These are phyloP conservation scores for Beauveria australis DNA, from an alignment of 2,329 filamentous ascomycete species.

Conservation along the genomic window DNA sequence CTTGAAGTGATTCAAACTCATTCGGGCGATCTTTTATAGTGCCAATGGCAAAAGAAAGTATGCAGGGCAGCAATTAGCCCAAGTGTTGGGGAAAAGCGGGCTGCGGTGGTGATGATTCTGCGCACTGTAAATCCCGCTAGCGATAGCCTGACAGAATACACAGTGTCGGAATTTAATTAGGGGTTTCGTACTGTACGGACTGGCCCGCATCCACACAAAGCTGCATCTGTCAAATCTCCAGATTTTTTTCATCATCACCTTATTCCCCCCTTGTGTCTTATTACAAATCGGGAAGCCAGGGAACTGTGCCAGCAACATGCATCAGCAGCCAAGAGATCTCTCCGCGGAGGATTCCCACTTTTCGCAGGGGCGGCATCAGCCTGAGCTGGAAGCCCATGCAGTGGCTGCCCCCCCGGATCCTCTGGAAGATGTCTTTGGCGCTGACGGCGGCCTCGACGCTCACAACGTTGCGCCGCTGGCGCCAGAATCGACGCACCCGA, in stretches of 20 bases:
- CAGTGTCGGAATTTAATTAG: not conserved
- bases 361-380: constrained; percentile 2
- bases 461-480: constrained; percentile 9
- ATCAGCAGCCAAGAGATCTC: constrained; percentile 6
- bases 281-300: constrained; percentile 1
- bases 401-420: constrained; percentile 14
- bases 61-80: constrained; percentile 4
- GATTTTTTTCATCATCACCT: not conserved
- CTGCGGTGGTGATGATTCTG: not conserved
- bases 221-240: constrained; percentile 3
- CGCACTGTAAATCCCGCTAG: not conserved
- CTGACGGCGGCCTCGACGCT: constrained; percentile 11
- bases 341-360: constrained; percentile 6
- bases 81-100: not conserved
- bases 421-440: constrained; percentile 31
- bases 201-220: constrained; percentile 7
- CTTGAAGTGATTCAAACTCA: not conserved
- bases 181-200: constrained; percentile 1
- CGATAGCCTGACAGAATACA: not conserved
- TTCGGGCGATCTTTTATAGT: not conserved
- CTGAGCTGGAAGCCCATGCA: not conserved
- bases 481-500: constrained; percentile 30
- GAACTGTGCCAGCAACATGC: not conserved
- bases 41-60: constrained; percentile 4
- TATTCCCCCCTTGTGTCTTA: constrained; percentile 6